These are phyloP conservation scores for Monosporozyma yasuniensis DNA, from an alignment of 805 yeast genomes.

Conservation along the genomic window DNA sequence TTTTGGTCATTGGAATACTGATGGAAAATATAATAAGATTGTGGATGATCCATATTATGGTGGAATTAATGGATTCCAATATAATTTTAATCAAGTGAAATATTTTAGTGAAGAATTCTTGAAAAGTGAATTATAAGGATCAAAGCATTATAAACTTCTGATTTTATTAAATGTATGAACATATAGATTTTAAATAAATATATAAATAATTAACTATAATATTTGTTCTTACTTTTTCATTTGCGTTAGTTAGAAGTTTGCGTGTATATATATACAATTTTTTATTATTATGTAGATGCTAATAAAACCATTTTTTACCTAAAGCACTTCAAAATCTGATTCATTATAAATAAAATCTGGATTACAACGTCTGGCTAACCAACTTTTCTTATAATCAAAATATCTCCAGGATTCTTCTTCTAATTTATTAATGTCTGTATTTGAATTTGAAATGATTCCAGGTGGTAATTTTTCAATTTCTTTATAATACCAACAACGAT, in stretches of 20 bases:
- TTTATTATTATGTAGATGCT: not conserved
- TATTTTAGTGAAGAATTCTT: conserved; percentile 72
- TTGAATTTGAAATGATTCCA: conserved; percentile 21
- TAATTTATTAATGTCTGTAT: conserved; percentile 40
- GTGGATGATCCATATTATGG: conserved; percentile 94
- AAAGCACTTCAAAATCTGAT: conserved; percentile 40
- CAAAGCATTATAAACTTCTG: too few relatives aligned
- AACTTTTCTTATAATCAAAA: conserved; percentile 71
- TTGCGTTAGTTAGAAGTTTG: too few relatives aligned
- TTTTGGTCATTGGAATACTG: conserved; percentile 77
- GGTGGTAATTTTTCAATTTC: conserved; percentile 75
- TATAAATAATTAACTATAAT: too few relatives aligned
- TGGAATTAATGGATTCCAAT: conserved; percentile 73
- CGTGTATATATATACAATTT: too few relatives aligned
- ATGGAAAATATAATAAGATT: conserved; percentile 39
- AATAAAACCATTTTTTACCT: too few relatives aligned
- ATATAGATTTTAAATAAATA: too few relatives aligned
- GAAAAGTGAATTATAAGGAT: conserved; percentile 35
- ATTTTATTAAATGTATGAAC: too few relatives aligned
- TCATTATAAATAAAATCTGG: conserved; percentile 30
- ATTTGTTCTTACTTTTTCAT: too few relatives aligned
- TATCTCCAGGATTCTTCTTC: conserved; percentile 54
- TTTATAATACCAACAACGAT: conserved; percentile 42
- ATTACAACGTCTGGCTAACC: conserved; percentile 48
- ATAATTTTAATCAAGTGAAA: conserved; percentile 60